A percentile compares a stretch with the other conserved stretches of the same genome.
Conservation (phyloP, 345 rosid genomes). For the Barbarea vulgaris region DNA sequence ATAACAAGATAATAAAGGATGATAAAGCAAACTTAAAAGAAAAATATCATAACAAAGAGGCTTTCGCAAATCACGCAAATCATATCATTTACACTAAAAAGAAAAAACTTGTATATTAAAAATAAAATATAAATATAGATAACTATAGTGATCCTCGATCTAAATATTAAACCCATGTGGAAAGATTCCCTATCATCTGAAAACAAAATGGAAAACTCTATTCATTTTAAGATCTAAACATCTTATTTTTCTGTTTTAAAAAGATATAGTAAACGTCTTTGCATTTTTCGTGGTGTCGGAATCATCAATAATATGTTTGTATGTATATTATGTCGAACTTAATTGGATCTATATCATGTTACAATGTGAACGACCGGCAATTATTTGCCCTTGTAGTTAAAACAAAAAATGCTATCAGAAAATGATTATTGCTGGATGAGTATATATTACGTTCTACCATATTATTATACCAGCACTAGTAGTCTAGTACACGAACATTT, state of each 20-base stretch:
- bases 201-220: slow-evolving; percentile 30
- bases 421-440: not conserved
- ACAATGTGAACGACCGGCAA: slow-evolving; percentile 12
- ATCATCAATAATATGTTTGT: not conserved
- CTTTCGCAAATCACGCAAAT: slow-evolving; percentile 35
- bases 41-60: not conserved
- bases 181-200: slow-evolving; percentile 42
- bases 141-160: slow-evolving; percentile 29
- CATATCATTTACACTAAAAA: slow-evolving; percentile 16
- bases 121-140: slow-evolving; percentile 7
- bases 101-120: slow-evolving; percentile 11
- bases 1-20: slow-evolving; percentile 8
- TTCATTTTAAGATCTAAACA: slow-evolving; percentile 39
- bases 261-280: not conserved
- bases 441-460: not conserved
- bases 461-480: no score
- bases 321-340: slow-evolving; percentile 2
- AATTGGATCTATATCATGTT: not conserved
- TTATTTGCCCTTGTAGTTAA: not conserved
- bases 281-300: not conserved
- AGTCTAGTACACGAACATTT: no score
- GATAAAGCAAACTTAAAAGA: slow-evolving; percentile 30
- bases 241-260: not conserved
- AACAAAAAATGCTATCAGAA: not conserved
- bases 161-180: slow-evolving; percentile 41